phyloP scores from a whole-genome alignment of 2,329 filamentous ascomycete genomes.

The Talaromyces marneffei region DNA sequence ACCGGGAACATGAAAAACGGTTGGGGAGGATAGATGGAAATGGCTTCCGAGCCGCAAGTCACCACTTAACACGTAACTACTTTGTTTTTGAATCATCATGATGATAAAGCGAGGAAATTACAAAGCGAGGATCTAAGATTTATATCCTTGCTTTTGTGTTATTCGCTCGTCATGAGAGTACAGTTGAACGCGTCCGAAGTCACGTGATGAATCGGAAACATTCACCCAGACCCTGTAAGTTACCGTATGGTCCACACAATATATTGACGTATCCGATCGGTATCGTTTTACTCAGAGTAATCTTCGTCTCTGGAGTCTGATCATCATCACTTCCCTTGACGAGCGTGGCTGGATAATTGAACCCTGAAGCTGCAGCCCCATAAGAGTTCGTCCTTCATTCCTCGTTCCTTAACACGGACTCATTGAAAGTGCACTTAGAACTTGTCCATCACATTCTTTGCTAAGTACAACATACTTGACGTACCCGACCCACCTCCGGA shows the following conservation, averaged over 20 bases:
- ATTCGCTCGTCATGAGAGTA: neutral
- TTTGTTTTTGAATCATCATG: neutral
- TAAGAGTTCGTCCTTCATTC: neutral
- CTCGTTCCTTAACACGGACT: neutral
- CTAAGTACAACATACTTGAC: neutral
- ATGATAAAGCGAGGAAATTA: neutral
- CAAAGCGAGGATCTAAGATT: neutral
- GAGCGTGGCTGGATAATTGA: neutral
- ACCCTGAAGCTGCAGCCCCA: neutral
- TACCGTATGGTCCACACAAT: neutral
- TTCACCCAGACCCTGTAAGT: neutral
- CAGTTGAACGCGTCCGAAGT: neutral
- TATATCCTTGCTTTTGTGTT: neutral
- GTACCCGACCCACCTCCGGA: conserved; percentile 5
- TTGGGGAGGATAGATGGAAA: neutral
- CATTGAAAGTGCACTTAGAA: no score
- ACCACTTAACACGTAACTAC: neutral
- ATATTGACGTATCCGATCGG: neutral
- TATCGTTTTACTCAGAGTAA: neutral
- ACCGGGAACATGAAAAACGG: conserved; percentile 5
- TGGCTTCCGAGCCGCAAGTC: neutral
- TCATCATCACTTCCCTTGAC: neutral
- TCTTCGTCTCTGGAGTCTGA: neutral
- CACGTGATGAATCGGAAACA: neutral
- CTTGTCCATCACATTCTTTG: neutral